Percentiles rank a stretch among this genome's conserved stretches.
Conservation (phyloP, 1,284 basidiomycete genomes). For the Mycena sp. region DNA sequence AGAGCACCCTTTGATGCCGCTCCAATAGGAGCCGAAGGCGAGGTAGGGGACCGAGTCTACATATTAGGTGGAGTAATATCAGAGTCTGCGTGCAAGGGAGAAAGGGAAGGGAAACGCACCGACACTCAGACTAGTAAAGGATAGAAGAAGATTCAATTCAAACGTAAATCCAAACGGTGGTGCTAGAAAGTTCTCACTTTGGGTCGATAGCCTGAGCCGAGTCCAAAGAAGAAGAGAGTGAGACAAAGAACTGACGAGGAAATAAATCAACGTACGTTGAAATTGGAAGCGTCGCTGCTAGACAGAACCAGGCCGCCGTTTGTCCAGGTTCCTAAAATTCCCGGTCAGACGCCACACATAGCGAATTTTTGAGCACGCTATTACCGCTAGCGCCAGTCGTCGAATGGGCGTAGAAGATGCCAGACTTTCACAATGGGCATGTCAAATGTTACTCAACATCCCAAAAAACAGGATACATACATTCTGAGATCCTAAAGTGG, state of each 20-base stretch:
- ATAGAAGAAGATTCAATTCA: neutral
- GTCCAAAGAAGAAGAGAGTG: neutral
- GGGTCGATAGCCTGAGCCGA: conserved; percentile 18
- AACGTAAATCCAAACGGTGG: neutral
- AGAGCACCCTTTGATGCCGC: conserved; percentile 11
- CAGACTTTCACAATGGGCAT: neutral
- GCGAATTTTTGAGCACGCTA: neutral
- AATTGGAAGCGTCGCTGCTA: neutral
- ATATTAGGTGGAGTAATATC: neutral
- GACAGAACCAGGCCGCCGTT: conserved; percentile 11
- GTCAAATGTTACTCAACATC: neutral
- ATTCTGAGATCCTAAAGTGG: conserved; percentile 7
- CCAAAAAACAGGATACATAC: neutral
- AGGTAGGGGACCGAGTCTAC: conserved; percentile 11
- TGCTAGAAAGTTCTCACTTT: conserved; percentile 4
- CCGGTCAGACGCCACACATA: neutral
- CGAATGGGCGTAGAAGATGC: conserved; percentile 21
- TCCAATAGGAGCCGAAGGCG: conserved; percentile 20
- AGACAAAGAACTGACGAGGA: neutral
- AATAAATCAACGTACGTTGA: conserved; percentile 6
- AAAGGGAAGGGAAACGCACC: neutral
- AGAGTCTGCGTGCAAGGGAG: neutral
- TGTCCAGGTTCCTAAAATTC: conserved; percentile 1
- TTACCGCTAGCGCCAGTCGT: conserved; percentile 10
- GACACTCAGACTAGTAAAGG: conserved; percentile 6